Conservation (phyloP, 495 filamentous ascomycete genomes). For the Hypomontagnella submonticulosa region DNA sequence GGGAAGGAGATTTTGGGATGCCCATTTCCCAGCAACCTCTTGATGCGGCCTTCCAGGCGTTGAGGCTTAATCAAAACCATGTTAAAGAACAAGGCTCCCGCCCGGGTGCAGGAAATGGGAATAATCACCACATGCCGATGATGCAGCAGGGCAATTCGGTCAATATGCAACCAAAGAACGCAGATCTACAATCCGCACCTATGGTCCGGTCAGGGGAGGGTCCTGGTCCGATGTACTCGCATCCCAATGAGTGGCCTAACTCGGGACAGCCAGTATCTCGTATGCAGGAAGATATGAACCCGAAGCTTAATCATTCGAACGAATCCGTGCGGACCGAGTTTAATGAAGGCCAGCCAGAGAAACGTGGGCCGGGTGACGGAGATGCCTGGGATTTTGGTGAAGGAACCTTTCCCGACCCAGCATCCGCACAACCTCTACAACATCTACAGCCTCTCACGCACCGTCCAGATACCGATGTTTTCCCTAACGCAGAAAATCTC, state of each 20-base stretch:
- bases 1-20: conserved; percentile 58
- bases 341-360: conserved; percentile 54
- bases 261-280: conserved; percentile 53
- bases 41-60: conserved; percentile 46
- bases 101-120: conserved; percentile 58
- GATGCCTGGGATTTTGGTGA: conserved; percentile 97
- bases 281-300: conserved; percentile 64
- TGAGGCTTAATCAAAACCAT: conserved; percentile 57
- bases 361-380: conserved; percentile 58
- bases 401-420: conserved; percentile 61
- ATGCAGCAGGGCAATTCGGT: conserved; percentile 51
- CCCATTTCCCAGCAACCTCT: conserved; percentile 48
- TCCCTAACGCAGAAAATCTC: conserved; percentile 83
- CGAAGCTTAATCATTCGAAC: conserved; percentile 66
- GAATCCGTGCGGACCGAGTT: conserved; percentile 39
- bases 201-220: conserved; percentile 59
- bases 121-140: conserved; percentile 62
- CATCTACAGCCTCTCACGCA: conserved; percentile 56
- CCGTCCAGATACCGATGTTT: conserved; percentile 84
- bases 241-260: conserved; percentile 56
- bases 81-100: conserved; percentile 54
- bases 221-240: conserved; percentile 43
- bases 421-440: conserved; percentile 53
- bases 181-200: conserved; percentile 54
- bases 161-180: conserved; percentile 52